These are phyloP conservation scores for Daedaleopsis sinensis DNA, from an alignment of 768 basidiomycete genomes.

Conservation along the genomic window DNA sequence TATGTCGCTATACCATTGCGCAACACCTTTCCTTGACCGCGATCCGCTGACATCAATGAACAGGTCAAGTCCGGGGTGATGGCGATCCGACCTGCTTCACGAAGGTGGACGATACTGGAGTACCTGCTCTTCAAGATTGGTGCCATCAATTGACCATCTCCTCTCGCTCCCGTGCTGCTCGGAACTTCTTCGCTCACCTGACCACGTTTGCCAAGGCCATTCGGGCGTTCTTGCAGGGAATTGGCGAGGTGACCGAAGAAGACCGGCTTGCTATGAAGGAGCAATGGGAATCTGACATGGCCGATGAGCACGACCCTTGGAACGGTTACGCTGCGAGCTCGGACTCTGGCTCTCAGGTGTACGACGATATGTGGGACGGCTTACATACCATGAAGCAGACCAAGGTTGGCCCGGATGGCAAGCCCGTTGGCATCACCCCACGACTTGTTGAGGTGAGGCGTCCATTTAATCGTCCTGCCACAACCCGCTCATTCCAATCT, in stretches of 20 bases:
- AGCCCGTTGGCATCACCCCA: slow-evolving; percentile 49
- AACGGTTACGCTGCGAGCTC: slow-evolving; percentile 21
- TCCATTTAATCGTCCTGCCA: background rate
- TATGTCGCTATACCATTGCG: slow-evolving; percentile 26
- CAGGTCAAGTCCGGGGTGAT: slow-evolving; percentile 63
- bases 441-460: slow-evolving; percentile 42
- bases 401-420: slow-evolving; percentile 46
- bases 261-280: slow-evolving; percentile 54
- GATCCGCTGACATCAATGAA: background rate
- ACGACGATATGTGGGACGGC: slow-evolving; percentile 7
- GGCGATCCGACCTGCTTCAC: slow-evolving; percentile 60
- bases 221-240: slow-evolving; percentile 50
- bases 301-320: slow-evolving; percentile 28
- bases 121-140: slow-evolving; percentile 61
- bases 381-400: slow-evolving; percentile 21
- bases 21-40: too few relatives aligned
- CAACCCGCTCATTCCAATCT: background rate
- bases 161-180: slow-evolving; percentile 49
- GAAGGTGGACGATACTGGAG: slow-evolving; percentile 53
- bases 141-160: slow-evolving; percentile 56
- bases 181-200: slow-evolving; percentile 50
- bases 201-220: slow-evolving; percentile 52
- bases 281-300: slow-evolving; percentile 51
- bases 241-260: slow-evolving; percentile 51
- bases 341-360: background rate